Conservation (phyloP, 1,284 basidiomycete species). For the Stygiomarasmius scandens region DNA sequence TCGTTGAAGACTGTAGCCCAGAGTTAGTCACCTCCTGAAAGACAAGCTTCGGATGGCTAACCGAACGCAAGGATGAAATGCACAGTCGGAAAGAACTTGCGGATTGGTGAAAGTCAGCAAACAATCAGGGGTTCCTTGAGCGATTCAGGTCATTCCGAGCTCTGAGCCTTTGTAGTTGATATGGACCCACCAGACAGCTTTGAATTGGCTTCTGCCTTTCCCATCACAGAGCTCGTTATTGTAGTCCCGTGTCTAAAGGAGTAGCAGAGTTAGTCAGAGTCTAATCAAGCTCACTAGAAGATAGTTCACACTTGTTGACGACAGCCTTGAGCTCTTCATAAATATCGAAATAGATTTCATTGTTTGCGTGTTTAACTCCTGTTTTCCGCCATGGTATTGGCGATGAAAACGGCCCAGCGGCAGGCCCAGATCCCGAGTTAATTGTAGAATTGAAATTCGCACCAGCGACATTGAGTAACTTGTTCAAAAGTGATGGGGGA, state of each 20-base stretch:
- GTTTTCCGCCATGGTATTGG: conserved; percentile 94
- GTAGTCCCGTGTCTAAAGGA: conserved; percentile 72
- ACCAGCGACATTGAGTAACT: conserved; percentile 69
- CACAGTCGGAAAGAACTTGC: conserved; percentile 73
- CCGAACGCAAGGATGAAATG: conserved; percentile 93
- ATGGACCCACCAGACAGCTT: conserved; percentile 69
- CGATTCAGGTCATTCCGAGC: conserved; percentile 11
- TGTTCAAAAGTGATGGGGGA: conserved; percentile 83
- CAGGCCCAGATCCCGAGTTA: conserved; percentile 43
- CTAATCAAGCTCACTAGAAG: neutral
- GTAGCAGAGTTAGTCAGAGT: neutral
- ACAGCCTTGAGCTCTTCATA: conserved; percentile 84
- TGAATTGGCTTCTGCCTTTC: conserved; percentile 81
- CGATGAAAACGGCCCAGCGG: conserved; percentile 80
- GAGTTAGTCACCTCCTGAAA: conserved; percentile 1
- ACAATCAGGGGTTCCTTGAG: conserved; percentile 84
- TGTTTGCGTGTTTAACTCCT: conserved; percentile 83
- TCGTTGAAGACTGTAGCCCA: conserved; percentile 62
- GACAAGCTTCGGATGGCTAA: conserved; percentile 36
- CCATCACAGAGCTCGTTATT: conserved; percentile 75
- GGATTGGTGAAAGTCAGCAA: conserved; percentile 81
- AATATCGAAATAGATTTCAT: conserved; percentile 95
- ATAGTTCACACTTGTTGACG: conserved; percentile 70
- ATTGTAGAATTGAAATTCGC: conserved; percentile 47
- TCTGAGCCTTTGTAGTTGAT: neutral